These are phyloP conservation scores for Trichosporon sp. DNA, from an alignment of 1,284 basidiomycete species.

Conservation along the genomic window DNA sequence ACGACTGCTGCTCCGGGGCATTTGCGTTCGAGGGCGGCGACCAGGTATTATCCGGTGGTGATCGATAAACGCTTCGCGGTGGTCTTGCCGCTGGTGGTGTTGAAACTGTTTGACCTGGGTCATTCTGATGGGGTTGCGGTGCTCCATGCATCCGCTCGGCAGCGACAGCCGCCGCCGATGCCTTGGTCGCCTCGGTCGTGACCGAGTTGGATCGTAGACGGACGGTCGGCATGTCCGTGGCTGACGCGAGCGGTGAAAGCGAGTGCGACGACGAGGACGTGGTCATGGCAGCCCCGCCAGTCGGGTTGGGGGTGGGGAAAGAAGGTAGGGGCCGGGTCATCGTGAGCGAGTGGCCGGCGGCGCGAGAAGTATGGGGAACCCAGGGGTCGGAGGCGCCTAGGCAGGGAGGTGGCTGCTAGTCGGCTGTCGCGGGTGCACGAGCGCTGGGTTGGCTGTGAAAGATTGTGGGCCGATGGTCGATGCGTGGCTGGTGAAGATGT, in stretches of 20 bases:
- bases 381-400: not conserved
- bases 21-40: not conserved
- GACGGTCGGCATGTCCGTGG: conserved; percentile 1
- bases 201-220: conserved; percentile 16
- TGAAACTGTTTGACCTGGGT: not conserved
- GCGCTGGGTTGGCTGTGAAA: not conserved
- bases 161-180: not conserved
- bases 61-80: not conserved
- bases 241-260: not conserved
- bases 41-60: not conserved
- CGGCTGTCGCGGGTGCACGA: not conserved
- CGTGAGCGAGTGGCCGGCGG: not conserved
- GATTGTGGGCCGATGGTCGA: not conserved
- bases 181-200: not conserved
- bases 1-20: not conserved
- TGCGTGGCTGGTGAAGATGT: not conserved
- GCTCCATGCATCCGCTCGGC: not conserved
- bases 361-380: not conserved
- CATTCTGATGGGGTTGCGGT: not conserved
- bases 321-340: conserved; percentile 8
- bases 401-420: not conserved
- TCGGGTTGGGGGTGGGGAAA: not conserved
- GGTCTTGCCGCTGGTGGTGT: not conserved
- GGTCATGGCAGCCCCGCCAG: not conserved
- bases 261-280: conserved; percentile 11